A percentile compares a stretch with the other conserved stretches of the same genome.
These are phyloP conservation scores for Dothideomycetidae sp. DNA, from an alignment of 2,329 filamentous ascomycete genomes.

Conservation along the genomic window DNA sequence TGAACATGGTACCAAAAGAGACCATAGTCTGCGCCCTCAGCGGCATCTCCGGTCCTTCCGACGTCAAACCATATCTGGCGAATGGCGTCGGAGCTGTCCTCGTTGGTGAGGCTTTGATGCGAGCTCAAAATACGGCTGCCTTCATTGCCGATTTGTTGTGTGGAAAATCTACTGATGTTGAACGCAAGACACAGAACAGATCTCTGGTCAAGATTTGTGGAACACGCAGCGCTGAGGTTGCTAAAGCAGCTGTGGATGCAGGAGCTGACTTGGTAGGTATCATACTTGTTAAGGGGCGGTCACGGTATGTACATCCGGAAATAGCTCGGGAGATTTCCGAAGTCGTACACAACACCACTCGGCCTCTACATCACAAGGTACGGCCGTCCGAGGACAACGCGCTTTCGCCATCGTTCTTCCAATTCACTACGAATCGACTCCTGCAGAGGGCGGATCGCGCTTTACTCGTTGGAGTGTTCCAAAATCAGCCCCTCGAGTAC, in stretches of 20 bases:
- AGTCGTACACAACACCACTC: slow-evolving; percentile 48
- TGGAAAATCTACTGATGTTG: slow-evolving; percentile 24
- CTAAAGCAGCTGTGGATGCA: slow-evolving; percentile 63
- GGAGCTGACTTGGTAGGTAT: slow-evolving; percentile 90
- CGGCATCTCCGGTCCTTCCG: slow-evolving; percentile 77
- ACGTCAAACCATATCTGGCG: slow-evolving; percentile 74
- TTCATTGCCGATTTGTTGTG: slow-evolving; percentile 81
- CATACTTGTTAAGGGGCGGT: slow-evolving; percentile 70
- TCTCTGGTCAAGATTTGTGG: slow-evolving; percentile 90
- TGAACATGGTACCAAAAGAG: slow-evolving; percentile 69
- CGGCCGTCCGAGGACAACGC: slow-evolving; percentile 1
- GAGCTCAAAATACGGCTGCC: slow-evolving; percentile 61
- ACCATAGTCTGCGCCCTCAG: slow-evolving; percentile 89
- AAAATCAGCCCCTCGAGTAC: slow-evolving; percentile 73
- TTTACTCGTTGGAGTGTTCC: slow-evolving; percentile 84
- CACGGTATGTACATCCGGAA: slow-evolving; percentile 65
- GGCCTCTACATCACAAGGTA: slow-evolving; percentile 11
- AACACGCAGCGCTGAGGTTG: slow-evolving; percentile 69
- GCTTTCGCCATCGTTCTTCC: slow-evolving; percentile 44
- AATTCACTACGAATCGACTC: slow-evolving; percentile 30
- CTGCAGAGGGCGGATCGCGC: slow-evolving; percentile 31
- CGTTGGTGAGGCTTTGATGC: slow-evolving; percentile 92
- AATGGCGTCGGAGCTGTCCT: slow-evolving; percentile 87
- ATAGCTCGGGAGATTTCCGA: slow-evolving; percentile 68
- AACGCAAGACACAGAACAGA: slow-evolving; percentile 23